A percentile compares a stretch with the other conserved stretches of the same genome.
Conservation (phyloP, 2,329 filamentous ascomycete genomes). For the Cordyceps cateniannulata region DNA sequence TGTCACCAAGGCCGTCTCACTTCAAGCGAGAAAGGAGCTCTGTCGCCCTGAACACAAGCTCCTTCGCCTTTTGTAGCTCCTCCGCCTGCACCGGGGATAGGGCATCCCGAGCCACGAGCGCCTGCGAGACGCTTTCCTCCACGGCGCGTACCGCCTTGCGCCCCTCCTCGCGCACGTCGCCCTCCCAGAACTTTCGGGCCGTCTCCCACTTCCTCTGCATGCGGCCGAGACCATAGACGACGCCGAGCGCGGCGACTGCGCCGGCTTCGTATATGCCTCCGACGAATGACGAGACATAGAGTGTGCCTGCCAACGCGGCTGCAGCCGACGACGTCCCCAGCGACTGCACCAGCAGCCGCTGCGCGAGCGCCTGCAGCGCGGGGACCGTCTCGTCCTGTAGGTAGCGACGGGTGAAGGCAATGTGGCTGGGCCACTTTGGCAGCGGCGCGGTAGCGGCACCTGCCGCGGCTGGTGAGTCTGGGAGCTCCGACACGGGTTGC, state of each 20-base stretch:
- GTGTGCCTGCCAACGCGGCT: constrained; percentile 45
- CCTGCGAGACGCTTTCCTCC: constrained; percentile 45
- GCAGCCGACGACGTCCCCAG: constrained; percentile 64
- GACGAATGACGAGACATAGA: constrained; percentile 50
- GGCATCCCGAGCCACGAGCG: constrained; percentile 30
- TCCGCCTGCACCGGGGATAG: constrained; percentile 21
- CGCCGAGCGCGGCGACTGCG: constrained; percentile 53
- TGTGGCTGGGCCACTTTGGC: constrained; percentile 66
- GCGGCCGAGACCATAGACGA: constrained; percentile 51
- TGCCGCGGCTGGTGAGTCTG: not conserved
- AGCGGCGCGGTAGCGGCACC: constrained; percentile 15
- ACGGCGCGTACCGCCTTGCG: constrained; percentile 54
- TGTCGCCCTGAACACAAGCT: constrained; percentile 43
- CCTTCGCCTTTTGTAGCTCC: constrained; percentile 34
- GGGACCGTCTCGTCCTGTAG: constrained; percentile 62
- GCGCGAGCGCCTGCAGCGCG: constrained; percentile 64
- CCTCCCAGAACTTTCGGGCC: constrained; percentile 56
- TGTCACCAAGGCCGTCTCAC: constrained; percentile 22
- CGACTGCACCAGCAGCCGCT: constrained; percentile 69
- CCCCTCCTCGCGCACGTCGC: constrained; percentile 60
- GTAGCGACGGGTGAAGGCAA: constrained; percentile 62
- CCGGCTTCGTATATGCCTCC: constrained; percentile 54
- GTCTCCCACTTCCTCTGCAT: constrained; percentile 59
- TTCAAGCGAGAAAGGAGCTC: constrained; percentile 42
- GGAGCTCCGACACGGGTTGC: constrained; percentile 26